phyloP scores from a whole-genome alignment of 2,329 filamentous ascomycete genomes.

The Neonectria hederae region DNA sequence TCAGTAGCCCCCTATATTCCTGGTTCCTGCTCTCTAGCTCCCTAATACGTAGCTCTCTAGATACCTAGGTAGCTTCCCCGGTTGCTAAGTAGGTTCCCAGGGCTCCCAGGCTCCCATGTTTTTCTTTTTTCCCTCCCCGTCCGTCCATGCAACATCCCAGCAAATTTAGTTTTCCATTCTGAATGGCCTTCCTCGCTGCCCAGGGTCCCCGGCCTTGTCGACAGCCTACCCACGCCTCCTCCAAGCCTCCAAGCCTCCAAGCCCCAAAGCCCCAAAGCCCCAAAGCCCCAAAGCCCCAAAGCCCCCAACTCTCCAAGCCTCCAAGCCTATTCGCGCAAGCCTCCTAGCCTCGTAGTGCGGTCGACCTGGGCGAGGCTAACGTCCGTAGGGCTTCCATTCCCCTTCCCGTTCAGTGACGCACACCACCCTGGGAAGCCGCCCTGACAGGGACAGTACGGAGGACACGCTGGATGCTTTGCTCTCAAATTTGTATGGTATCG shows the following conservation, averaged over 20 bases:
- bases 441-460: constrained; percentile 9
- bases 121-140: neutral
- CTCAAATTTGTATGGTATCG: constrained; percentile 16
- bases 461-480: neutral
- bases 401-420: constrained; percentile 19
- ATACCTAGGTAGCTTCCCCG: neutral
- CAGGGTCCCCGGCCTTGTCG: constrained; percentile 11
- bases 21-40: neutral
- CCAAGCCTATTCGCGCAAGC: neutral
- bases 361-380: constrained; percentile 21
- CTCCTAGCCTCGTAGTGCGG: constrained; percentile 9
- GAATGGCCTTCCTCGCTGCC: constrained; percentile 12
- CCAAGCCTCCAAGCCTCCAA: neutral
- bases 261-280: neutral
- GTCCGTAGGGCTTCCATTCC: constrained; percentile 21
- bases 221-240: neutral
- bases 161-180: constrained; percentile 11
- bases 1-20: neutral
- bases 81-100: no score
- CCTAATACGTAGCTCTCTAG: neutral
- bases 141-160: constrained; percentile 17
- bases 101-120: no score
- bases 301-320: neutral
- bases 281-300: neutral
- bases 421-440: neutral